Evolutionary conservation across 2,329 filamentous ascomycete species (phyloP).

Genomic region (Aureobasidium uvarum): DNA sequence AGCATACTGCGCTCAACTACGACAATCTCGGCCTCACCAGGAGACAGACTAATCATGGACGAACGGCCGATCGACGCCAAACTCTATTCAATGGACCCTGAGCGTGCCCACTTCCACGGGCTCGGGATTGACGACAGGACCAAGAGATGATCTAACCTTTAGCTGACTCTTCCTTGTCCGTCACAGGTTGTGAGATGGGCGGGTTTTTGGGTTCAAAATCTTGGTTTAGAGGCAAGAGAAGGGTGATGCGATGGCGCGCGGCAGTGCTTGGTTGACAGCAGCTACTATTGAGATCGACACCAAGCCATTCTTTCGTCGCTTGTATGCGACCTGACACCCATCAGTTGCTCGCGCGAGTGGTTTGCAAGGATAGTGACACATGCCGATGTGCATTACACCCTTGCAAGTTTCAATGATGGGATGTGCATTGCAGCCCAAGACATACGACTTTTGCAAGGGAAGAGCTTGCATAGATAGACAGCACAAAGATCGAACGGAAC

Average conservation of each 20-base stretch:
- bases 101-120: slow-evolving; percentile 5
- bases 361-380: background rate
- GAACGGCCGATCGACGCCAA: background rate
- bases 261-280: slow-evolving; percentile 18
- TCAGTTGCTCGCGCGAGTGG: background rate
- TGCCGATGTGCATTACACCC: background rate
- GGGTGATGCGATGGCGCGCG: background rate
- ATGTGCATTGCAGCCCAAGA: background rate
- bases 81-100: slow-evolving; percentile 7
- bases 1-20: background rate
- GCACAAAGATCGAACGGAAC: background rate
- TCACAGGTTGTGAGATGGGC: background rate
- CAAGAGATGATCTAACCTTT: background rate
- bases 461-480: background rate
- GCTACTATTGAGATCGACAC: slow-evolving; percentile 14
- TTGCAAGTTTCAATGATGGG: background rate
- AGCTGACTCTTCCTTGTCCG: background rate
- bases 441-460: background rate
- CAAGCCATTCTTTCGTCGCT: background rate
- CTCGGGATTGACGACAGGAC: background rate
- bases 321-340: background rate
- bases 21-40: background rate
- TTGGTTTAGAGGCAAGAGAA: background rate
- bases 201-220: background rate
- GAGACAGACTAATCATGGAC: background rate